Base-by-base conservation (phyloP, 2,329 filamentous ascomycete genomes). In the Lachnellula occidentalis region DNA sequence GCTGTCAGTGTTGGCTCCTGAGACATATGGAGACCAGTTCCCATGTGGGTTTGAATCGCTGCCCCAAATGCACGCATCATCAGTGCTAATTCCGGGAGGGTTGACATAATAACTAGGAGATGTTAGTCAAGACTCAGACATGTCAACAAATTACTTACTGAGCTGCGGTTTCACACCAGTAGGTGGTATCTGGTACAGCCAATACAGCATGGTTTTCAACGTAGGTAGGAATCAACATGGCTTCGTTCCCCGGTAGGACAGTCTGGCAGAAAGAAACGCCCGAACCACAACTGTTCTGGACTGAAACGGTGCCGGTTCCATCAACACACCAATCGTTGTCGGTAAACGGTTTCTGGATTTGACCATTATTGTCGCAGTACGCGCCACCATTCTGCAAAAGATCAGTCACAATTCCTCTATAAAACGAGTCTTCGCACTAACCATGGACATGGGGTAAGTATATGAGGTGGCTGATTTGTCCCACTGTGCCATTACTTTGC, bases 401-500 rank as follows among this genome's bases (percentile, higher is more conserved):
- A 36, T 39, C 24, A 43, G 17, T 5, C 7, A 1, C 9, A 27
- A 31, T 31, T 6, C 34, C 4, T 42, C 14, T 15, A 15, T 9
- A 22, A 27, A 22, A 17, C 15, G 8, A 52, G 37, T 41, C 15
- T 15, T 14, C 12, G 5, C 21, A 74, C 82, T 66, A 73, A 88
- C 86, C 83, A 88, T 90, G 3, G 87, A 91, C 58, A 78, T 70
- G 2, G 87, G 86, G 69, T 85, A 89, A 36, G 70, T 73, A 67
- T 90, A 92, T 3, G 75, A 72, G 5, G 76, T 83, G 4, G 87
- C 87, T 55, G 77, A 71, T 0, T 85, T 83, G 66, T 90, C 82
- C 88, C 88, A 92, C 70, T 92, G 88, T 58, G 83, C 81, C 77
- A 87, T 88, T 27, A 92, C 81, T 74, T 89, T 81, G 56, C 88